These are phyloP conservation scores for Ogataea populi-albae DNA, from an alignment of 805 yeast species.

Conservation along the genomic window DNA sequence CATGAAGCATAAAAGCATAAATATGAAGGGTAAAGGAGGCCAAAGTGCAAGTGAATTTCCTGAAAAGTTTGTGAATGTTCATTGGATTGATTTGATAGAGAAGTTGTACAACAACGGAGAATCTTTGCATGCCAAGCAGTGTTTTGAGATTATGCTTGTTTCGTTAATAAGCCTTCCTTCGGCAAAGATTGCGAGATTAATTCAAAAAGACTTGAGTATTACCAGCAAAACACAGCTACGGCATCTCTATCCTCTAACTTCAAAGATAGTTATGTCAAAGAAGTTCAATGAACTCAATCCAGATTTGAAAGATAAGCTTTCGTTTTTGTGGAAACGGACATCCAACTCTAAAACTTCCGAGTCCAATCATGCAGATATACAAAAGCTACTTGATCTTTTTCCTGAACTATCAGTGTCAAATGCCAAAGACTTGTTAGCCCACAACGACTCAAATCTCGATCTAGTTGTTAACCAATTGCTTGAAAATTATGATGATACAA, in stretches of 20 bases:
- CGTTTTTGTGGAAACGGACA: slow-evolving; percentile 36
- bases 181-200: slow-evolving; percentile 38
- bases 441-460: slow-evolving; percentile 53
- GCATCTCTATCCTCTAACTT: slow-evolving; percentile 50
- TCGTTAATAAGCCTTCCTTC: slow-evolving; percentile 50
- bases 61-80: slow-evolving; percentile 49
- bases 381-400: slow-evolving; percentile 53
- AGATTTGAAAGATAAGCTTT: slow-evolving; percentile 49
- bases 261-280: slow-evolving; percentile 50
- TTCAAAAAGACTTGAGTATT: slow-evolving; percentile 45
- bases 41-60: slow-evolving; percentile 37
- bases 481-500: slow-evolving; percentile 53
- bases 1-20: slow-evolving; percentile 20
- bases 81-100: slow-evolving; percentile 63
- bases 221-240: slow-evolving; percentile 40
- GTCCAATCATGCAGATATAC: slow-evolving; percentile 38
- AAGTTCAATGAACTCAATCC: slow-evolving; percentile 47
- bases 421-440: slow-evolving; percentile 46
- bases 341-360: background rate
- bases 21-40: slow-evolving; percentile 1
- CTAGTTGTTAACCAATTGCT: slow-evolving; percentile 54
- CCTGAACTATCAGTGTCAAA: slow-evolving; percentile 55
- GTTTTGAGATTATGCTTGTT: slow-evolving; percentile 50
- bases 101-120: slow-evolving; percentile 54
- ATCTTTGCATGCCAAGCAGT: slow-evolving; percentile 44